Conservation (phyloP, 345 rosid species). For the Ceriops tagal region DNA sequence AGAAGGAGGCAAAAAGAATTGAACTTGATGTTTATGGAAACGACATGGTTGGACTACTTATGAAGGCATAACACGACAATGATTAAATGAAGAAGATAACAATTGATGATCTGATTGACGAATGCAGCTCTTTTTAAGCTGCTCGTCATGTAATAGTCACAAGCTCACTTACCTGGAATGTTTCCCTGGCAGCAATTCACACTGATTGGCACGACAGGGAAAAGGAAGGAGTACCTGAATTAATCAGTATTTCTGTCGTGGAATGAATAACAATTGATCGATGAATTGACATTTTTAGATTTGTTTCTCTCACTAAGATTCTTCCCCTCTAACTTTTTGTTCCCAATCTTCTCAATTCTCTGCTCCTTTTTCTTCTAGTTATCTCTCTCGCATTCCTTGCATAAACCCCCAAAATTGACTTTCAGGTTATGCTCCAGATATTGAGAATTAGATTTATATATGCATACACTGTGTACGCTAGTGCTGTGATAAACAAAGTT, state of each 20-base stretch:
- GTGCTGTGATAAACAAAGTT: too few species aligned
- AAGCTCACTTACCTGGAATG: conserved; percentile 35
- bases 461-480: too few species aligned
- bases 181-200: conserved; percentile 36
- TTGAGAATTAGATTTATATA: too few species aligned
- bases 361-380: too few species aligned
- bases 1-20: conserved; percentile 8
- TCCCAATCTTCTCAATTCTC: too few species aligned
- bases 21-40: conserved; percentile 19
- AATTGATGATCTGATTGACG: conserved; percentile 29
- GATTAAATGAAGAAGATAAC: conserved; percentile 21
- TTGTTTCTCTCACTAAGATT: too few species aligned
- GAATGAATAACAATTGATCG: too few species aligned
- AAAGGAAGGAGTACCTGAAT: conserved; percentile 28
- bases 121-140: conserved; percentile 41
- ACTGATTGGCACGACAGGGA: conserved; percentile 44
- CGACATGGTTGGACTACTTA: conserved; percentile 35
- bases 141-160: conserved; percentile 36
- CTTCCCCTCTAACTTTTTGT: too few species aligned
- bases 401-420: too few species aligned
- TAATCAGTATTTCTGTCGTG: conserved; percentile 40
- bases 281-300: too few species aligned
- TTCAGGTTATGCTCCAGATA: too few species aligned
- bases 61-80: conserved; percentile 17
- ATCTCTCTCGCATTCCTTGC: too few species aligned